Percentiles rank a stretch among this genome's conserved stretches.
These are phyloP conservation scores for Colletotrichum cereale DNA, from an alignment of 2,329 filamentous ascomycete genomes.

Conservation along the genomic window DNA sequence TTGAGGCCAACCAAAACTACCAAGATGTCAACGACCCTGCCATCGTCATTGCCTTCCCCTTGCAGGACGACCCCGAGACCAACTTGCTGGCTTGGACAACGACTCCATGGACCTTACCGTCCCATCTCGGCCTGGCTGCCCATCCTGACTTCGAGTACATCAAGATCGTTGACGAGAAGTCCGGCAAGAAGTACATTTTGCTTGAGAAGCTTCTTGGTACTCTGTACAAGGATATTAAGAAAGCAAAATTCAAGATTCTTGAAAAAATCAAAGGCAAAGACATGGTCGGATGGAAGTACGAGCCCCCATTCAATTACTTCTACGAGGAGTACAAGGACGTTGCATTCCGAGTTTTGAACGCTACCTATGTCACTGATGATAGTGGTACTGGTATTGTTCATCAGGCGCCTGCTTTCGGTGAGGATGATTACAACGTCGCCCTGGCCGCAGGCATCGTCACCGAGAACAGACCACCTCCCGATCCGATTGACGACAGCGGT, in stretches of 20 bases:
- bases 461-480: constrained; percentile 83
- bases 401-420: constrained; percentile 92
- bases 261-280: constrained; percentile 84
- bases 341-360: constrained; percentile 86
- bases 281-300: constrained; percentile 90
- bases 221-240: constrained; percentile 95
- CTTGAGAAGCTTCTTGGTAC: constrained; percentile 84
- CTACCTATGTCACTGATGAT: constrained; percentile 87
- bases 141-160: constrained; percentile 89
- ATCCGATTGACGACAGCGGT: constrained; percentile 88
- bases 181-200: constrained; percentile 86
- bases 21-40: constrained; percentile 93
- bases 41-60: constrained; percentile 87
- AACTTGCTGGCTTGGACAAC: constrained; percentile 89
- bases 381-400: constrained; percentile 96
- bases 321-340: constrained; percentile 88
- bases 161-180: constrained; percentile 86
- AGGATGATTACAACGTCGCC: constrained; percentile 93
- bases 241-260: constrained; percentile 89
- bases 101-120: constrained; percentile 87
- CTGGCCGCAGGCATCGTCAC: constrained; percentile 81
- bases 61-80: constrained; percentile 81
- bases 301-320: constrained; percentile 91
- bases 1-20: constrained; percentile 94
- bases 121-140: constrained; percentile 81